Evolutionary conservation across 768 basidiomycete genomes (phyloP).

Genomic region (Tricholoma flavovirens): DNA sequence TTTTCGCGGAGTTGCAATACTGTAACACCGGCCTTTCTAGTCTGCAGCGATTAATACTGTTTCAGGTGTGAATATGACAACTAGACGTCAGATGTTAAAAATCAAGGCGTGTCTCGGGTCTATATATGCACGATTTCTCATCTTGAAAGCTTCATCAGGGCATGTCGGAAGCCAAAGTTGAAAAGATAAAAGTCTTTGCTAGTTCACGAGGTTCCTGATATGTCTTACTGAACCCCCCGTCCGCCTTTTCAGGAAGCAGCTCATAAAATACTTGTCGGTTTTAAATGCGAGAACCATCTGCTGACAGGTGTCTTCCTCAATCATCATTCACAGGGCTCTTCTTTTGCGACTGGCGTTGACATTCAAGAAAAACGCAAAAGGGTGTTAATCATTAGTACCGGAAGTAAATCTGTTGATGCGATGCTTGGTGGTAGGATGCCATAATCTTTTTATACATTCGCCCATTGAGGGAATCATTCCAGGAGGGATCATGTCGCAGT

Average conservation of each 20-base stretch:
- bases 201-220: conserved; percentile 3
- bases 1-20: conserved; percentile 2
- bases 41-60: conserved; percentile 78
- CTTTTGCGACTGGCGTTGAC: conserved; percentile 88
- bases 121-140: conserved; percentile 10
- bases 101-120: conserved; percentile 63
- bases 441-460: not conserved
- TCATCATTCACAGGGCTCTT: conserved; percentile 59
- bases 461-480: not conserved
- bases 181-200: conserved; percentile 78
- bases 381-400: conserved; percentile 83
- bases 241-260: conserved; percentile 66
- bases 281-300: not conserved
- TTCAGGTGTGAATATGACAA: conserved; percentile 88
- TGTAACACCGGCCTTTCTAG: conserved; percentile 31
- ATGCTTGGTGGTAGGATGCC: conserved; percentile 76
- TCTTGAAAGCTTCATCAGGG: conserved; percentile 46
- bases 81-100: conserved; percentile 82
- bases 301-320: not conserved
- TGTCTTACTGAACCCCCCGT: not conserved
- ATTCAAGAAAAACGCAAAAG: conserved; percentile 81
- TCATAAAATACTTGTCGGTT: conserved; percentile 70
- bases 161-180: conserved; percentile 95
- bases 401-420: conserved; percentile 85
- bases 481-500: conserved; percentile 91